Conservation (phyloP, 441 rosid genomes). For the Euphorbia schlechtendalii region DNA sequence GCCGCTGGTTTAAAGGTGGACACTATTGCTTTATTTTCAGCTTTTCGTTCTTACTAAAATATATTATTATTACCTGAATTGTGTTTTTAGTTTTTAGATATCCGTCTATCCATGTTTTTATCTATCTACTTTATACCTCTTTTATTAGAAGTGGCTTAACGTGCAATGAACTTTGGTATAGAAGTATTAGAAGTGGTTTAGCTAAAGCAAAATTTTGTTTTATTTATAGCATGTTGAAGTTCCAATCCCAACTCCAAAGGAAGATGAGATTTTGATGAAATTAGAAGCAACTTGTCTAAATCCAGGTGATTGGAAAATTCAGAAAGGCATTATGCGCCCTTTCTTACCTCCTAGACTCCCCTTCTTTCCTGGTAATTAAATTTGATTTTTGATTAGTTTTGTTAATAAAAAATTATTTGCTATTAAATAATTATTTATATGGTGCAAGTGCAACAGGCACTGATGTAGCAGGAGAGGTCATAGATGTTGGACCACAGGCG, state of each 20-base stretch:
- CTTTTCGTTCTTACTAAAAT: background rate
- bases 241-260: constrained; percentile 40
- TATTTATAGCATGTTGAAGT: constrained; percentile 53
- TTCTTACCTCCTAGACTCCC: constrained; percentile 61
- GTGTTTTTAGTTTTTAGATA: too few species aligned
- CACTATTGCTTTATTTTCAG: background rate
- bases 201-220: background rate
- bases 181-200: too few species aligned
- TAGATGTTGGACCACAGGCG: constrained; percentile 54
- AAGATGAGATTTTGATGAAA: constrained; percentile 45
- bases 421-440: constrained; percentile 31
- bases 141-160: too few species aligned
- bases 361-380: constrained; percentile 44
- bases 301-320: constrained; percentile 62
- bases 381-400: background rate
- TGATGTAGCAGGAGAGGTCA: constrained; percentile 70
- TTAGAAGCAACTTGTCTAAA: constrained; percentile 53
- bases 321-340: constrained; percentile 58
- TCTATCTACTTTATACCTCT: too few species aligned
- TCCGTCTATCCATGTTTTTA: too few species aligned
- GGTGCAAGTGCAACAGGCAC: constrained; percentile 32
- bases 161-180: too few species aligned
- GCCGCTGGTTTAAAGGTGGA: constrained; percentile 45
- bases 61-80: too few species aligned
- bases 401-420: background rate